phyloP scores from a whole-genome alignment of 169 alveolate genomes.

The Plasmodium fragile region DNA sequence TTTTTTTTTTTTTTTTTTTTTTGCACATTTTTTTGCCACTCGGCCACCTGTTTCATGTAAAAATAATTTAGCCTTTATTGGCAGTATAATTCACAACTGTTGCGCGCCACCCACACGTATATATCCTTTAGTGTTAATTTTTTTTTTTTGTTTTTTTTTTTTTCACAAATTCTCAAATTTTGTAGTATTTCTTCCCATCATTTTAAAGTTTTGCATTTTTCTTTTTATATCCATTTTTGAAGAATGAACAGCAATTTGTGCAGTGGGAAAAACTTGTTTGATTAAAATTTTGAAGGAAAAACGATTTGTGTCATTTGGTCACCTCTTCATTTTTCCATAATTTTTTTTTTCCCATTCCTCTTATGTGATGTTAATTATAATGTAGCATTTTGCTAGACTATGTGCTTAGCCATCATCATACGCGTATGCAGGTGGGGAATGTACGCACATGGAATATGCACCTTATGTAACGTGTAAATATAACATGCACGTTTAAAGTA shows the following conservation, averaged over 20 bases:
- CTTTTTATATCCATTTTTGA: not conserved
- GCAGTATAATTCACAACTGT: not conserved
- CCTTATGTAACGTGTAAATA: not conserved
- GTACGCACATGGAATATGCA: not conserved
- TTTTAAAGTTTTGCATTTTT: not conserved
- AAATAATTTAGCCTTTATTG: not conserved
- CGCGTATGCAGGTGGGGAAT: not conserved
- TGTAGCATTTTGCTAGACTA: slow-evolving; percentile 11
- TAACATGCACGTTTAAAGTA: not conserved
- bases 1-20: not conserved
- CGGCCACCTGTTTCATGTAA: not conserved
- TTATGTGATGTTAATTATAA: not conserved
- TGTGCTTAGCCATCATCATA: not conserved
- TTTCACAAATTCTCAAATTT: not conserved
- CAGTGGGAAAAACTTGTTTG: not conserved
- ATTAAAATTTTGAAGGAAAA: not conserved
- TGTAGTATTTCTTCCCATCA: not conserved
- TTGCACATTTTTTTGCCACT: not conserved
- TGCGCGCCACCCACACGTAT: not conserved
- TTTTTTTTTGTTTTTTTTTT: not conserved
- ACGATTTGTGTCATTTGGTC: not conserved
- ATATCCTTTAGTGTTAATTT: not conserved
- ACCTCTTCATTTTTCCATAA: not conserved
- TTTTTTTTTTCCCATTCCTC: not conserved
- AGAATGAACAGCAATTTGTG: not conserved